Percentiles rank a stretch among this genome's conserved stretches.
Conservation (phyloP, 2,329 filamentous ascomycete genomes). For the Trichoderma breve region DNA sequence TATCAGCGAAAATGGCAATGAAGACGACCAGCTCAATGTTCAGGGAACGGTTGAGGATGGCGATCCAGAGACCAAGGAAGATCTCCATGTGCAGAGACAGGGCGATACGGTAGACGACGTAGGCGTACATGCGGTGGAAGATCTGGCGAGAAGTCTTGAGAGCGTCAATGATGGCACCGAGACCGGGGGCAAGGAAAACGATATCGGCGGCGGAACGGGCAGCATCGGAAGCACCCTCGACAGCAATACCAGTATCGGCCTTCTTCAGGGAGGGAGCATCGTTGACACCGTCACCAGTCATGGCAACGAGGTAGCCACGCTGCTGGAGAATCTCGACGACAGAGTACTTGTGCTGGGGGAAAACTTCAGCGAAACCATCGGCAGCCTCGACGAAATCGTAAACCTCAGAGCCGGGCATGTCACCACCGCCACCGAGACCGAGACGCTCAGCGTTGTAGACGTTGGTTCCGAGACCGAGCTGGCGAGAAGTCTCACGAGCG, state of each 20-base stretch:
- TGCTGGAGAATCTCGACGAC: slow-evolving; percentile 92
- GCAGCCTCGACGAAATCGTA: slow-evolving; percentile 95
- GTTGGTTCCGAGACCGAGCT: slow-evolving; percentile 88
- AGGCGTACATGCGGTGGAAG: slow-evolving; percentile 96
- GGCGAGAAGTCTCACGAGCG: slow-evolving; percentile 85
- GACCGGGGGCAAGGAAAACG: slow-evolving; percentile 86
- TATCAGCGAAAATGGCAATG: slow-evolving; percentile 92
- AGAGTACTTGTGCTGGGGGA: slow-evolving; percentile 93
- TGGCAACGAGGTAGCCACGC: slow-evolving; percentile 89
- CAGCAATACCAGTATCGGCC: slow-evolving; percentile 94
- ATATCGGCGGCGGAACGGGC: slow-evolving; percentile 90
- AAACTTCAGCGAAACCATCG: slow-evolving; percentile 92
- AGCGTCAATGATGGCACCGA: slow-evolving; percentile 88
- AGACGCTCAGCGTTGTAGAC: slow-evolving; percentile 92
- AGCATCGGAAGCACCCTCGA: slow-evolving; percentile 88
- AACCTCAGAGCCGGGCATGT: slow-evolving; percentile 90
- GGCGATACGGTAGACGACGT: slow-evolving; percentile 93
- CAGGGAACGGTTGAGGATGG: slow-evolving; percentile 77
- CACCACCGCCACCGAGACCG: slow-evolving; percentile 83
- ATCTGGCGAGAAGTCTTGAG: slow-evolving; percentile 92
- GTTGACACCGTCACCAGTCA: slow-evolving; percentile 96
- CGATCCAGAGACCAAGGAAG: slow-evolving; percentile 89
- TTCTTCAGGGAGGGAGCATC: slow-evolving; percentile 91
- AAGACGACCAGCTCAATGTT: slow-evolving; percentile 89
- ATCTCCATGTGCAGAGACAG: slow-evolving; percentile 88